Base-by-base conservation (phyloP, 768 basidiomycete genomes). In the Tubosaeta brunneosetosa region DNA sequence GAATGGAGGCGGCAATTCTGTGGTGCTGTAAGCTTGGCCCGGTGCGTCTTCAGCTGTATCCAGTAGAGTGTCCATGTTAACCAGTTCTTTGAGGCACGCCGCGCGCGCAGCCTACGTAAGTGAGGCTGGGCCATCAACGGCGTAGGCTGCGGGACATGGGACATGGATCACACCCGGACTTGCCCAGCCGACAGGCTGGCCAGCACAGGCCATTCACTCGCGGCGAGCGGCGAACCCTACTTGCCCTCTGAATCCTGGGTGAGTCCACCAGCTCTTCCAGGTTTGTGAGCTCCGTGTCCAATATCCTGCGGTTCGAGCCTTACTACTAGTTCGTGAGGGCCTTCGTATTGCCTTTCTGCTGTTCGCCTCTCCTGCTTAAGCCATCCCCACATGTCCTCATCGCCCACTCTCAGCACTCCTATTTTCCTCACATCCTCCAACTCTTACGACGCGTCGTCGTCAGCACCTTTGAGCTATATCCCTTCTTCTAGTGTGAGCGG, bases 1-100 rank as follows among this genome's bases (percentile, higher is more conserved):
- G 12, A 70, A 70, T 13, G 66, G 27, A 36, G 66, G 66, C 5
- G 66, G 68, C 22, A 57, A 31, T 10, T 31, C 33, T 14, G 16
- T 7, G 3, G 16, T 17, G 16, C 31, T 9, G 42, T n/a, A 27
- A 22, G 36, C 26, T 17, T 34, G 27, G 12, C 33, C 38, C 17
- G 31, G 53, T 4, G 50, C 0, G 22, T 50, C 46, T 25, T 14
- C 41, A 12, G 12, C 29, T 4, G 6, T 9, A 29, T 51, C 51
- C 31, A 43, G 50, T 13, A 42, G 47, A 44, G 45, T 14, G 38
- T 14, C 26, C 14, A 25, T 34, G 17, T 12, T 40, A 14, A 11
- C 33, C 11, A 14, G 10, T 14, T 22, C 22, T 22, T 34, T 34
- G 33, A 34, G 33, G 16, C 14, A 36, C 38, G 38, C 38, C 17